Evolutionary conservation across 169 alveolate genomes (phyloP).

Genomic region (Eimeria acervulina): DNA sequence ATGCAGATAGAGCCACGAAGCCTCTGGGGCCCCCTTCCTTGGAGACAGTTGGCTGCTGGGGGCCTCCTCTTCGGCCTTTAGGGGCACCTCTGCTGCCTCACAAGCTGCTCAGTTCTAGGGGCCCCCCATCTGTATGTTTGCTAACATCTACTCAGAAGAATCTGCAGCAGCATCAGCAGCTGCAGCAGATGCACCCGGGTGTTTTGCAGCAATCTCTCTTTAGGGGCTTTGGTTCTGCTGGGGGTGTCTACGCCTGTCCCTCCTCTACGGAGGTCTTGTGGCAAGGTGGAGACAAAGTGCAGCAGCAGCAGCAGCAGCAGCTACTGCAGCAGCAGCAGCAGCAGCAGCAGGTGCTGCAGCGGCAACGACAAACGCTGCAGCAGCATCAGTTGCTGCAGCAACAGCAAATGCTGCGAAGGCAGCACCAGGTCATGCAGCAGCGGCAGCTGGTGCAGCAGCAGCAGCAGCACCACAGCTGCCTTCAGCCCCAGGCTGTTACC

Average conservation of each 20-base stretch:
- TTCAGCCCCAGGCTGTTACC: background rate
- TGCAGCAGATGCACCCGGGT: background rate
- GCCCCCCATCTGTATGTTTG: background rate
- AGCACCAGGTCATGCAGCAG: background rate
- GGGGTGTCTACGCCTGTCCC: background rate
- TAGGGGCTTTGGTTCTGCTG: background rate
- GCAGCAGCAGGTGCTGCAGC: background rate
- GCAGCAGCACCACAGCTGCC: background rate
- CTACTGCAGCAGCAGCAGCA: no score
- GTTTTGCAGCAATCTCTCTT: background rate
- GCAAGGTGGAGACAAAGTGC: background rate
- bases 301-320: background rate
- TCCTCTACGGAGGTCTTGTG: background rate
- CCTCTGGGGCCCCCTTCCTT: background rate
- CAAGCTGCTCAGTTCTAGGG: background rate
- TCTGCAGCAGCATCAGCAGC: constrained; percentile 19
- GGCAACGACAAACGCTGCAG: background rate
- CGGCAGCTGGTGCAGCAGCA: background rate
- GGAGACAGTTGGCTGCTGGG: background rate
- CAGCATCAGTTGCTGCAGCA: background rate
- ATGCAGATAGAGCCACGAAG: background rate
- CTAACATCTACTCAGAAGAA: background rate
- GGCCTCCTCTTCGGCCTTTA: background rate
- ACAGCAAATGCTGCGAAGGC: background rate
- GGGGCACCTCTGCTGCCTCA: background rate